Conservation (phyloP, 1,284 basidiomycete species). For the Irpex rosettiformis region DNA sequence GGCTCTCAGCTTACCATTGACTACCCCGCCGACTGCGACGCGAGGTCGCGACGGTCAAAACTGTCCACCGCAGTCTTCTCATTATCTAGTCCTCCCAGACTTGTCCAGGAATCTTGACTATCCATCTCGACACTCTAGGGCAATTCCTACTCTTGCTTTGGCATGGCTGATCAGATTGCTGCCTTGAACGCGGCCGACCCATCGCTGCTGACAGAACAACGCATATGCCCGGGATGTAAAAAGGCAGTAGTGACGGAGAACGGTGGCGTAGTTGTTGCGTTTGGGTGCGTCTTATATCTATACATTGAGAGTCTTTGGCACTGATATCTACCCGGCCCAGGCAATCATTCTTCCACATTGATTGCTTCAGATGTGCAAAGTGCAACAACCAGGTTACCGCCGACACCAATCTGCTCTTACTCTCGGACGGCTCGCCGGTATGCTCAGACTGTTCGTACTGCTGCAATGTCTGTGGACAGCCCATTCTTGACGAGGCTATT, state of each 20-base stretch:
- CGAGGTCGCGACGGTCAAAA: not conserved
- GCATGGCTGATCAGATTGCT: not conserved
- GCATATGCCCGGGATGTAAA: constrained; percentile 83
- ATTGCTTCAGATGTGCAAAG: constrained; percentile 84
- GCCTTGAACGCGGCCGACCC: not conserved
- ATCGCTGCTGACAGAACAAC: constrained; percentile 42
- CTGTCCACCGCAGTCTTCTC: no score
- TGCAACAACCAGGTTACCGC: constrained; percentile 79
- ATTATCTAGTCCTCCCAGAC: no score
- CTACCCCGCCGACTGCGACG: not conserved
- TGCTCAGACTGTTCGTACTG: constrained; percentile 97
- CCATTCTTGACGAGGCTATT: constrained; percentile 96
- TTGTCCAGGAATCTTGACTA: no score
- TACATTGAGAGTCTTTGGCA: not conserved
- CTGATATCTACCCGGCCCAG: constrained; percentile 34
- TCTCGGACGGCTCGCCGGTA: constrained; percentile 96
- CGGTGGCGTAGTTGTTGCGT: constrained; percentile 87
- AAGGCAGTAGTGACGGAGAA: constrained; percentile 78
- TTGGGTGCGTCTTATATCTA: constrained; percentile 58
- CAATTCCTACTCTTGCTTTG: no score
- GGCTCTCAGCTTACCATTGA: not conserved
- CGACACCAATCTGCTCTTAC: constrained; percentile 92
- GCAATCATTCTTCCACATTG: constrained; percentile 80
- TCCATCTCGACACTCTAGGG: no score
- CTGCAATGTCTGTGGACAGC: constrained; percentile 88